A percentile compares a stretch with the other conserved stretches of the same genome.
phyloP scores from a whole-genome alignment of 2,329 filamentous ascomycete species.

The Stagonosporopsis rhizophila region DNA sequence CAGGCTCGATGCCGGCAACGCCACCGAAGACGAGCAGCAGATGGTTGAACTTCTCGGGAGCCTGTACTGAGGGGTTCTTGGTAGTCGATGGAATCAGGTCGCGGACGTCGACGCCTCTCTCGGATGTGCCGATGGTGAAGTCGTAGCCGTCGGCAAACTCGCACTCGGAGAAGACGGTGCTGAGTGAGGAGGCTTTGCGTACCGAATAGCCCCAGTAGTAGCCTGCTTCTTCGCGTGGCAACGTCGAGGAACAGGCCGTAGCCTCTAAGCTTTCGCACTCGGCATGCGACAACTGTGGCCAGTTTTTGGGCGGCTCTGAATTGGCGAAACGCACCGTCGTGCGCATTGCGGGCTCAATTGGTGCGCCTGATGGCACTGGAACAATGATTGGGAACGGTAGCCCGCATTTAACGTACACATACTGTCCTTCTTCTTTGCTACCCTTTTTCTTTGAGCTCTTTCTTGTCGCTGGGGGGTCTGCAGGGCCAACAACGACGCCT shows the following conservation, averaged over 20 bases:
- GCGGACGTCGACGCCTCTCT: slow-evolving; percentile 67
- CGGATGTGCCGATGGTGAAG: slow-evolving; percentile 81
- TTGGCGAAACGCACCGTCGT: slow-evolving; percentile 73
- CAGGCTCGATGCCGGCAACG: slow-evolving; percentile 78
- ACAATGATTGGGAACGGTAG: slow-evolving; percentile 60
- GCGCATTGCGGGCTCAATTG: slow-evolving; percentile 72
- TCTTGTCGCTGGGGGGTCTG: slow-evolving; percentile 15
- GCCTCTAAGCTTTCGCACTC: slow-evolving; percentile 50
- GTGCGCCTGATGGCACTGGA: slow-evolving; percentile 50
- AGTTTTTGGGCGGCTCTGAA: slow-evolving; percentile 44
- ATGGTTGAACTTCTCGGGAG: slow-evolving; percentile 66
- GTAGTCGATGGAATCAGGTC: slow-evolving; percentile 37
- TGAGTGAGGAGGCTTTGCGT: slow-evolving; percentile 70
- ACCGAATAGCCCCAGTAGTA: slow-evolving; percentile 89
- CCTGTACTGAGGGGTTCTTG: slow-evolving; percentile 24
- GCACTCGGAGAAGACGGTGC: slow-evolving; percentile 78
- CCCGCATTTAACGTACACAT: slow-evolving; percentile 59
- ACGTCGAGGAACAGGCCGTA: slow-evolving; percentile 70
- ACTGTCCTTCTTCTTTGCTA: slow-evolving; percentile 25
- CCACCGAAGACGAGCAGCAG: slow-evolving; percentile 82
- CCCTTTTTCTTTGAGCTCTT: slow-evolving; percentile 49
- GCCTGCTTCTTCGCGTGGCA: slow-evolving; percentile 75
- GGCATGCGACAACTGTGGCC: slow-evolving; percentile 35
- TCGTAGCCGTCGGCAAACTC: slow-evolving; percentile 81
- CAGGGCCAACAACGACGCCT: slow-evolving; percentile 66